Percentiles rank a stretch among this genome's conserved stretches.
Evolutionary conservation across 2,329 filamentous ascomycete genomes (phyloP).

Genomic region (Rhytidhysteron rufulum): DNA sequence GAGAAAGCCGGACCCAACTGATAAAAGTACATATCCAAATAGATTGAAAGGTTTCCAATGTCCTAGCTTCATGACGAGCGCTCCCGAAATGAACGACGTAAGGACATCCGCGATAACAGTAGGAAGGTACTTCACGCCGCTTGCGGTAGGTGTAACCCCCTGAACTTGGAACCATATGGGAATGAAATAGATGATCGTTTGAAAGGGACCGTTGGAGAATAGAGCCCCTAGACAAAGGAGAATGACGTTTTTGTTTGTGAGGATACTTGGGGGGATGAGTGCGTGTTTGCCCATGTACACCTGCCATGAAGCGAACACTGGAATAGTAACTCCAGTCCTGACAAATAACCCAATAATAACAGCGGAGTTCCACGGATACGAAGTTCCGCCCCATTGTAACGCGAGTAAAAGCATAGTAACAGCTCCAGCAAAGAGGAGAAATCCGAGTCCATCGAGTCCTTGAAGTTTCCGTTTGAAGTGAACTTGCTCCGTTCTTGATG

Average conservation of each 20-base stretch:
- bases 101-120: background rate
- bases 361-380: slow-evolving; percentile 1
- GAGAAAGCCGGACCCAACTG: too few species aligned
- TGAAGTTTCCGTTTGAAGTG: background rate
- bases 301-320: background rate
- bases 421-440: slow-evolving; percentile 6
- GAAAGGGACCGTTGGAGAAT: background rate
- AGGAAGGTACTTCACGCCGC: background rate
- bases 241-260: background rate
- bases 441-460: slow-evolving; percentile 5
- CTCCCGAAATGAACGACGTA: background rate
- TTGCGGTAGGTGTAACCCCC: background rate
- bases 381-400: slow-evolving; percentile 9
- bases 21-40: too few species aligned
- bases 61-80: background rate
- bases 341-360: slow-evolving; percentile 31
- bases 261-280: background rate
- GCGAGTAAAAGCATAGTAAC: slow-evolving; percentile 4
- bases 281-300: background rate
- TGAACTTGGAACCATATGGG: slow-evolving; percentile 1
- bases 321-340: background rate
- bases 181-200: background rate
- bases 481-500: background rate
- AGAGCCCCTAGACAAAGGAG: background rate
- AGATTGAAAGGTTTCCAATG: too few species aligned